Conservation (phyloP, 2,329 filamentous ascomycete species). For the Cercospora sp. region DNA sequence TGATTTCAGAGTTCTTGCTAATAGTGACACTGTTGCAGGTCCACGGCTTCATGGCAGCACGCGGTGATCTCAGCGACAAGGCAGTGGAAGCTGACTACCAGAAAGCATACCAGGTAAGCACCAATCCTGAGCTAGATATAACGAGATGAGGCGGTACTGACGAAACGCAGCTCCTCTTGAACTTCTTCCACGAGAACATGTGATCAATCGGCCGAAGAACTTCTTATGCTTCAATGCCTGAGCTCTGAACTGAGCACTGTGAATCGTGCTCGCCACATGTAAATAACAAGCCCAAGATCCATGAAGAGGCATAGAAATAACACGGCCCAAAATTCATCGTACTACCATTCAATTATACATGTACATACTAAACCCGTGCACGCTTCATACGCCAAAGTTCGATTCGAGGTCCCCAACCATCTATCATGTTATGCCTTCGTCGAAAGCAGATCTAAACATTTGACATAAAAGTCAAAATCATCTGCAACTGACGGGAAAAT, state of each 20-base stretch:
- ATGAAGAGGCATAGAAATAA: background rate
- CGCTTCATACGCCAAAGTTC: background rate
- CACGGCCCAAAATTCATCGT: background rate
- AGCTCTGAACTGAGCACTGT: background rate
- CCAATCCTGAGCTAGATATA: too few species aligned
- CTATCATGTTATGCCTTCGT: background rate
- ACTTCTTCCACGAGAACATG: slow-evolving; percentile 56
- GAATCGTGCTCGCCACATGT: background rate
- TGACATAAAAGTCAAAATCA: background rate
- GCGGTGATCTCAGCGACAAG: slow-evolving; percentile 49
- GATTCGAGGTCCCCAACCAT: background rate
- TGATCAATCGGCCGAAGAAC: slow-evolving; percentile 29
- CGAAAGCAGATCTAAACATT: background rate
- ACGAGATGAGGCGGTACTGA: background rate
- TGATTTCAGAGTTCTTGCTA: too few species aligned
- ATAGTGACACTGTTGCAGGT: background rate
- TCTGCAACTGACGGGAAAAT: background rate
- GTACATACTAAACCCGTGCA: background rate
- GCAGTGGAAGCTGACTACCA: slow-evolving; percentile 54
- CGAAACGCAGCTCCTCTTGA: slow-evolving; percentile 44
- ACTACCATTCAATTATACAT: background rate
- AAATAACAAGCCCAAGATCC: background rate
- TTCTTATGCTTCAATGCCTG: background rate
- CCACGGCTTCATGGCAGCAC: slow-evolving; percentile 37
- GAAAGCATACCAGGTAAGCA: slow-evolving; percentile 45